These are phyloP conservation scores for Gleditsia sinensis DNA, from an alignment of 306 rosid species.

Conservation along the genomic window DNA sequence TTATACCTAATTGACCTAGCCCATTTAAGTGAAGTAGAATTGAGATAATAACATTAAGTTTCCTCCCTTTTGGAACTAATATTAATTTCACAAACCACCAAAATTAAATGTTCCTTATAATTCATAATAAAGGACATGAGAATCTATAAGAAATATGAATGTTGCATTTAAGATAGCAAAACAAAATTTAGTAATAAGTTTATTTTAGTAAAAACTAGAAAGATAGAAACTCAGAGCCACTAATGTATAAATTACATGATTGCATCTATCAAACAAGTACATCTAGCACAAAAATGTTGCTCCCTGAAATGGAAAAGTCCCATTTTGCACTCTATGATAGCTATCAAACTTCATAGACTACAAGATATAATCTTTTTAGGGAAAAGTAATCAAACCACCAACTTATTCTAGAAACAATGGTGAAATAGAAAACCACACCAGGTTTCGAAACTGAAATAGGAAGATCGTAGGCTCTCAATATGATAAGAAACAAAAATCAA, in stretches of 20 bases:
- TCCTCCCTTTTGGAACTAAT: not conserved
- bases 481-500: too few species aligned
- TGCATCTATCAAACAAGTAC: constrained; percentile 8
- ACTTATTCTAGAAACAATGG: too few species aligned
- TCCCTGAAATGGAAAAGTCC: not conserved
- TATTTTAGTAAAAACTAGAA: not conserved
- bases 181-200: not conserved
- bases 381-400: not conserved
- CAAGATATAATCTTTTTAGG: not conserved
- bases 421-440: too few species aligned
- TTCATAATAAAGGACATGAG: not conserved
- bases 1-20: not conserved
- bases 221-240: not conserved
- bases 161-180: not conserved
- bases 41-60: not conserved
- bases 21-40: not conserved
- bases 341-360: not conserved
- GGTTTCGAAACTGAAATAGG: too few species aligned
- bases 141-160: not conserved
- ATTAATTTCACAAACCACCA: not conserved
- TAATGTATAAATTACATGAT: not conserved
- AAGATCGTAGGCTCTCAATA: too few species aligned
- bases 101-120: not conserved
- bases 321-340: not conserved
- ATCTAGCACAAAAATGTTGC: not conserved